Percentiles rank a stretch among this genome's conserved stretches.
phyloP scores from a whole-genome alignment of 495 filamentous ascomycete species.

The Bathelium albidoporum region DNA sequence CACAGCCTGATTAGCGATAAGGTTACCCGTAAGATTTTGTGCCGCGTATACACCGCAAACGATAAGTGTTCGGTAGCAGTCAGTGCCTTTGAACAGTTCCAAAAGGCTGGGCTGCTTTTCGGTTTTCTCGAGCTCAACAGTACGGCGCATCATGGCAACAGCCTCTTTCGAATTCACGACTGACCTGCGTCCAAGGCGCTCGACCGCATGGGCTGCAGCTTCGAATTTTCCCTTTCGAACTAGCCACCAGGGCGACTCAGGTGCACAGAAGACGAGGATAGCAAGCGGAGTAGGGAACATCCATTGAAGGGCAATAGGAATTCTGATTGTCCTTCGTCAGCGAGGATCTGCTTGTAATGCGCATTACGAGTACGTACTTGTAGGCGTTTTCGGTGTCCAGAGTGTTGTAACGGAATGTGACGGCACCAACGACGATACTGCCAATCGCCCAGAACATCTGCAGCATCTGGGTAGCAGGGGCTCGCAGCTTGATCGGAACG shows the following conservation, averaged over 20 bases:
- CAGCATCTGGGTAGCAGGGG: slow-evolving; percentile 19
- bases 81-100: slow-evolving; percentile 67
- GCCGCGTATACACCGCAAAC: slow-evolving; percentile 23
- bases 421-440: slow-evolving; percentile 21
- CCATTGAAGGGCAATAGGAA: slow-evolving; percentile 49
- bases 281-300: slow-evolving; percentile 73
- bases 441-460: slow-evolving; percentile 27
- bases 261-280: slow-evolving; percentile 58
- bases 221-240: slow-evolving; percentile 58
- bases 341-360: slow-evolving; percentile 4
- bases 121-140: slow-evolving; percentile 63
- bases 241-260: slow-evolving; percentile 77
- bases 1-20: slow-evolving; percentile 28
- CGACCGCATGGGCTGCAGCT: slow-evolving; percentile 56
- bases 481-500: slow-evolving; percentile 22
- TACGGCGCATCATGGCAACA: slow-evolving; percentile 77
- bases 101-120: slow-evolving; percentile 57
- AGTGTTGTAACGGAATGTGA: slow-evolving; percentile 14
- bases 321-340: slow-evolving; percentile 9
- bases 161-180: slow-evolving; percentile 65
- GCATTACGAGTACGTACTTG: slow-evolving; percentile 17
- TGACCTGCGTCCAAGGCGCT: slow-evolving; percentile 40
- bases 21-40: slow-evolving; percentile 25
- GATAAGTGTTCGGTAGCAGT: slow-evolving; percentile 56
- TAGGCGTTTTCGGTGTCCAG: slow-evolving; percentile 5